Conservation (phyloP, 768 basidiomycete genomes). For the Saitozyma podzolica region DNA sequence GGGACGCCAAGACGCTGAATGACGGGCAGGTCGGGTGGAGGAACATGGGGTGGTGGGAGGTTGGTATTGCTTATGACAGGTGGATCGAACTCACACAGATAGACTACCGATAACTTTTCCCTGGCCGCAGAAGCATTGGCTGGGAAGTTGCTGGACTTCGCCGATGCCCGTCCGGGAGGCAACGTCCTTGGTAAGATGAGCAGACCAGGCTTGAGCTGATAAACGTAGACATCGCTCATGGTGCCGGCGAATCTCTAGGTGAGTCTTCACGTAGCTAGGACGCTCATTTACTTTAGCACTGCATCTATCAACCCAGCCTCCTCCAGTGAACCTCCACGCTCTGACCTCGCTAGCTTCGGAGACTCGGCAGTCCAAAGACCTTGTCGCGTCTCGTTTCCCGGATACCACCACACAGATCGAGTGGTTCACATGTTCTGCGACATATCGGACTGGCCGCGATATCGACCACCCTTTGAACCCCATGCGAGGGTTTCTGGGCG, state of each 20-base stretch:
- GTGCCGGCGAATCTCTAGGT: constrained; percentile 42
- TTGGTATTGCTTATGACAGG: constrained; percentile 8
- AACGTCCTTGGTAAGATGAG: constrained; percentile 28
- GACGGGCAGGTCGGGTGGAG: constrained; percentile 23
- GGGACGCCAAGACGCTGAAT: constrained; percentile 26
- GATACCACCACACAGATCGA: constrained; percentile 12
- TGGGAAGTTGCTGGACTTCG: constrained; percentile 30
- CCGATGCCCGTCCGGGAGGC: constrained; percentile 18
- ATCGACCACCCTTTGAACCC: constrained; percentile 41
- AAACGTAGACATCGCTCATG: constrained; percentile 42
- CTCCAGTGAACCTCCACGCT: constrained; percentile 28
- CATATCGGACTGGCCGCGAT: constrained; percentile 20
- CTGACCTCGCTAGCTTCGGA: constrained; percentile 32
- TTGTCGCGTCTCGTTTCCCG: constrained; percentile 12
- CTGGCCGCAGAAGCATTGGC: constrained; percentile 34
- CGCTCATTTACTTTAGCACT: constrained; percentile 20
- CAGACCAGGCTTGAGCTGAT: constrained; percentile 1
- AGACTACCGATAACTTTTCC: constrained; percentile 31
- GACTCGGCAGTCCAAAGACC: constrained; percentile 13
- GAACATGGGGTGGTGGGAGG: constrained; percentile 47
- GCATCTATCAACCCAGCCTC: constrained; percentile 20
- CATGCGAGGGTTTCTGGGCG: constrained; percentile 37
- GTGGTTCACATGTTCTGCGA: constrained; percentile 30
- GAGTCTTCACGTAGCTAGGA: not conserved
- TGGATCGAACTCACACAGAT: not conserved